A percentile compares a stretch with the other conserved stretches of the same genome.
Evolutionary conservation across 805 yeast species (phyloP).

Genomic region (Pichia pseudocactophila): DNA sequence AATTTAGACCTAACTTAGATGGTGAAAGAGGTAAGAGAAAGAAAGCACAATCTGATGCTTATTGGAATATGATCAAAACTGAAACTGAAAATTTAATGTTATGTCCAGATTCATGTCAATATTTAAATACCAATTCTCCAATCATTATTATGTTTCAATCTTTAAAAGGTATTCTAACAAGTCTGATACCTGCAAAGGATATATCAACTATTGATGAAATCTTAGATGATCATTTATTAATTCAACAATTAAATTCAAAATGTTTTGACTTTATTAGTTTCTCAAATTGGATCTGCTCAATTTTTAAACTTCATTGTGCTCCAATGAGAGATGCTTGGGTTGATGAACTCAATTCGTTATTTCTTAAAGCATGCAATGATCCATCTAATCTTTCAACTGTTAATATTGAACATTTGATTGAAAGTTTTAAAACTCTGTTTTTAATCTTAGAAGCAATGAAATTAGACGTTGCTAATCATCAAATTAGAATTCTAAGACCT

Average conservation of each 20-base stretch:
- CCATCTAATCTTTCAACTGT: background rate
- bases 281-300: constrained; percentile 63
- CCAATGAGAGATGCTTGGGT: constrained; percentile 94
- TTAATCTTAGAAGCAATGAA: constrained; percentile 90
- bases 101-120: constrained; percentile 8
- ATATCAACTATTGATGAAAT: constrained; percentile 56
- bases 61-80: constrained; percentile 68
- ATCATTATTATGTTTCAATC: constrained; percentile 69
- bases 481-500: constrained; percentile 77
- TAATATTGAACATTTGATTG: constrained; percentile 43
- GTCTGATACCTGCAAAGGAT: constrained; percentile 72
- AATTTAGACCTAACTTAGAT: constrained; percentile 83
- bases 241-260: constrained; percentile 65
- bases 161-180: constrained; percentile 64
- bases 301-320: constrained; percentile 86
- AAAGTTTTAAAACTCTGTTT: constrained; percentile 69
- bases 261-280: constrained; percentile 66
- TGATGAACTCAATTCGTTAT: constrained; percentile 61
- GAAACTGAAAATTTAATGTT: constrained; percentile 44
- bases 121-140: constrained; percentile 17
- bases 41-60: constrained; percentile 64
- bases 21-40: constrained; percentile 84
- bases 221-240: constrained; percentile 64
- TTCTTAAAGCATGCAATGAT: constrained; percentile 35
- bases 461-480: constrained; percentile 90